These are phyloP conservation scores for Erodium trifolium DNA, from an alignment of 441 rosid genomes.

Conservation along the genomic window DNA sequence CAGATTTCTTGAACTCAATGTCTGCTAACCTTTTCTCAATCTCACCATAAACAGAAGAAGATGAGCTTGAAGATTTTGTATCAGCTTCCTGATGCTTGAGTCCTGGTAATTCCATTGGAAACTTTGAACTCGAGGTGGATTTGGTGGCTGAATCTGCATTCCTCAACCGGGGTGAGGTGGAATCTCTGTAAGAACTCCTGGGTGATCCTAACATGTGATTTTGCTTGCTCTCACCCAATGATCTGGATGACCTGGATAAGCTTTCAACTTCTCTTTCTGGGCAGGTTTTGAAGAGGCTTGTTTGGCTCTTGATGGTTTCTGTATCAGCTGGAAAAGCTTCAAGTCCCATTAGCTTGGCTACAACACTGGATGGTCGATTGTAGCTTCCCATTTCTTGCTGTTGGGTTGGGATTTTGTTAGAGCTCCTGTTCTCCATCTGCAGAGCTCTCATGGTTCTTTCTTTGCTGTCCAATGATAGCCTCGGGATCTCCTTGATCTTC, in stretches of 20 bases:
- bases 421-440: no score
- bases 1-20: conserved; percentile 64
- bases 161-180: conserved; percentile 32
- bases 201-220: conserved; percentile 33
- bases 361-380: conserved; percentile 38
- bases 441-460: conserved; percentile 36
- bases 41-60: conserved; percentile 62
- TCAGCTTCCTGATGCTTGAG: conserved; percentile 26
- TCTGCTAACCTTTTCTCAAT: conserved; percentile 72
- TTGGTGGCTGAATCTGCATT: conserved; percentile 39
- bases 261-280: conserved; percentile 22
- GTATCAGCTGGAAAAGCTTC: conserved; percentile 45
- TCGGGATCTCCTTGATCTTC: conserved; percentile 74
- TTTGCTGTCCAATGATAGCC: conserved; percentile 87
- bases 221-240: conserved; percentile 29
- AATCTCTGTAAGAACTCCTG: conserved; percentile 42
- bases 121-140: conserved; percentile 36
- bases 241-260: conserved; percentile 18
- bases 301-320: conserved; percentile 17
- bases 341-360: conserved; percentile 89
- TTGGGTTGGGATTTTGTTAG: conserved; percentile 17
- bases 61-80: conserved; percentile 23
- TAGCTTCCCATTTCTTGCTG: conserved; percentile 48
- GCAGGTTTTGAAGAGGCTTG: conserved; percentile 15
- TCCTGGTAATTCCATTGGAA: conserved; percentile 53